phyloP scores from a whole-genome alignment of 768 basidiomycete species.

The Boletus patriciae region DNA sequence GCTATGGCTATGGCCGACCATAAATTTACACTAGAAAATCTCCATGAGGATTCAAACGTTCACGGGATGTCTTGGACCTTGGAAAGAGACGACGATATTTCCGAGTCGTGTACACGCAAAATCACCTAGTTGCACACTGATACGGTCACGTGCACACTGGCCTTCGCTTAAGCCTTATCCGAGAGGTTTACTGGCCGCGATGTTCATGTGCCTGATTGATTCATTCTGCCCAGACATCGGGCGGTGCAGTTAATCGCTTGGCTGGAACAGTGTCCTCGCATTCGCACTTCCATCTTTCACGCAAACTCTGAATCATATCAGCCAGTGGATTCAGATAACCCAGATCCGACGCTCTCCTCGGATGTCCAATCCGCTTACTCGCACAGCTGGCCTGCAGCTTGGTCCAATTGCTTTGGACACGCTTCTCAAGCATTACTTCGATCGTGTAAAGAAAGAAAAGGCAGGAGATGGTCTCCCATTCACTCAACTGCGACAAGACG shows the following conservation, averaged over 20 bases:
- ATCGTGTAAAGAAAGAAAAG: conserved; percentile 50
- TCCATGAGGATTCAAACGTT: too few relatives aligned
- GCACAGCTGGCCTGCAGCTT: conserved; percentile 61
- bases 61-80: too few relatives aligned
- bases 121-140: too few relatives aligned
- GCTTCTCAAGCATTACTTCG: conserved; percentile 84
- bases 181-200: too few relatives aligned
- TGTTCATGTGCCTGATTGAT: too few relatives aligned
- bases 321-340: not conserved
- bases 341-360: not conserved
- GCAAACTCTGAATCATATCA: not conserved
- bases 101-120: too few relatives aligned
- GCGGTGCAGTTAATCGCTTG: not conserved
- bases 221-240: too few relatives aligned
- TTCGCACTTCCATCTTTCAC: not conserved
- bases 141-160: too few relatives aligned
- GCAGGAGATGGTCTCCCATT: conserved; percentile 40
- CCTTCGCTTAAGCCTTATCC: too few relatives aligned
- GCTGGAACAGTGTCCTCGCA: not conserved
- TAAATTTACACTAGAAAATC: too few relatives aligned
- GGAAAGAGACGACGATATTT: too few relatives aligned
- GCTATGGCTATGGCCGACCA: too few relatives aligned
- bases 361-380: conserved; percentile 56
- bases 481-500: conserved; percentile 61
- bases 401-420: conserved; percentile 75